Percentiles rank a stretch among this genome's conserved stretches.
Evolutionary conservation across 2,329 filamentous ascomycete species (phyloP).

Genomic region (Sporothrix mexicana): DNA sequence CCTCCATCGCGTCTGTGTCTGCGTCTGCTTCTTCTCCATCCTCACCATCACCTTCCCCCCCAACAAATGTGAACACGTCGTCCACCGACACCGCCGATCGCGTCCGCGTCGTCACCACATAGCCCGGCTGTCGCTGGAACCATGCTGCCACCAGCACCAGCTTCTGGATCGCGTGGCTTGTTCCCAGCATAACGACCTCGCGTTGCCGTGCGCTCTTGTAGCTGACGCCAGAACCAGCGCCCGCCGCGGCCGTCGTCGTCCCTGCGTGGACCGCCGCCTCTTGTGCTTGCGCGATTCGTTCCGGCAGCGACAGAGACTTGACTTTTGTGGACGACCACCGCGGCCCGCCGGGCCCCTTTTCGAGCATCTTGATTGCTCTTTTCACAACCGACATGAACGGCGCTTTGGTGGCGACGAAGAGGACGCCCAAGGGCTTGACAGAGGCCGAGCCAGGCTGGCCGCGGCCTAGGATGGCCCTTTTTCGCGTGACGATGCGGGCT

Average conservation of each 20-base stretch:
- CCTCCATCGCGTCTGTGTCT: slow-evolving; percentile 29
- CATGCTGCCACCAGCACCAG: slow-evolving; percentile 66
- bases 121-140: slow-evolving; percentile 67
- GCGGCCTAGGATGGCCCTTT: slow-evolving; percentile 33
- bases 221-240: neutral
- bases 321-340: slow-evolving; percentile 56
- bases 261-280: slow-evolving; percentile 14
- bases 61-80: slow-evolving; percentile 60
- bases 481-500: slow-evolving; percentile 6
- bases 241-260: slow-evolving; percentile 28
- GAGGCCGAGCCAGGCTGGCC: neutral
- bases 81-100: slow-evolving; percentile 70
- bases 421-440: slow-evolving; percentile 37
- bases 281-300: slow-evolving; percentile 52
- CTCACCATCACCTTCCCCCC: slow-evolving; percentile 40
- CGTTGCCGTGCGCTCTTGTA: slow-evolving; percentile 44
- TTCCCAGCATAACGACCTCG: slow-evolving; percentile 55
- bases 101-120: slow-evolving; percentile 64
- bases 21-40: slow-evolving; percentile 37
- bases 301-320: slow-evolving; percentile 53
- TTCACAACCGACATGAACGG: slow-evolving; percentile 72
- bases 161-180: slow-evolving; percentile 70
- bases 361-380: slow-evolving; percentile 68
- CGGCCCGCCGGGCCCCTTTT: slow-evolving; percentile 54
- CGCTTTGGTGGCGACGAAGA: slow-evolving; percentile 70